Conservation (phyloP, 2,329 filamentous ascomycete species). For the Microcyclosporella mali region DNA sequence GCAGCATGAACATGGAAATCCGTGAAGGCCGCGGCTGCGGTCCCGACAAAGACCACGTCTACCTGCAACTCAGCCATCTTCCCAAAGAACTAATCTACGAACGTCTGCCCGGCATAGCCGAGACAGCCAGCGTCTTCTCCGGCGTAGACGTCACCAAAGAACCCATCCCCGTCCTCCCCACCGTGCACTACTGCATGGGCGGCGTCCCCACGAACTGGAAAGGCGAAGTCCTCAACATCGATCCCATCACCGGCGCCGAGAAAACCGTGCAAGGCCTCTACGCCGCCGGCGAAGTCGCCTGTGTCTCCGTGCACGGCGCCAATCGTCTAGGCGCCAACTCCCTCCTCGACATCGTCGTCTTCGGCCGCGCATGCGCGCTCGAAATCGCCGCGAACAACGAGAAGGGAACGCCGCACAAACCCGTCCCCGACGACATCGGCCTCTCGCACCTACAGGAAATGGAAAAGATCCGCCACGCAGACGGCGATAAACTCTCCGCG, state of each 20-base stretch:
- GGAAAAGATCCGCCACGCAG: conserved; percentile 33
- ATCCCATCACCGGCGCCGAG: conserved; percentile 33
- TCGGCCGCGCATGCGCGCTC: conserved; percentile 42
- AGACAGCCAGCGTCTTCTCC: conserved; percentile 46
- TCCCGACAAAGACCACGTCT: conserved; percentile 43
- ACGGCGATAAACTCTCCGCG: conserved; percentile 35
- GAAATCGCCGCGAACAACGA: conserved; percentile 38
- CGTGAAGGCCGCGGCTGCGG: conserved; percentile 43
- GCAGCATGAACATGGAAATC: conserved; percentile 47
- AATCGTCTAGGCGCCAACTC: conserved; percentile 46
- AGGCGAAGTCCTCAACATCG: conserved; percentile 42
- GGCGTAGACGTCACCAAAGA: conserved; percentile 46
- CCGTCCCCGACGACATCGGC: conserved; percentile 31
- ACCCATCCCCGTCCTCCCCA: conserved; percentile 46
- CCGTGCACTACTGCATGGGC: conserved; percentile 49
- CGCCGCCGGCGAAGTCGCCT: conserved; percentile 45
- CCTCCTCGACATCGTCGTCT: conserved; percentile 46
- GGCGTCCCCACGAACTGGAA: conserved; percentile 47
- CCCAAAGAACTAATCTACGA: conserved; percentile 44
- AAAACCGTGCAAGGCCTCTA: conserved; percentile 42
- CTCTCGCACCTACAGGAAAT: conserved; percentile 26
- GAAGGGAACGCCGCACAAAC: conserved; percentile 32
- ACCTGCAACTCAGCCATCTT: conserved; percentile 44
- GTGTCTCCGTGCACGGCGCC: conserved; percentile 45
- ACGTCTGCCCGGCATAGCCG: conserved; percentile 45